phyloP scores from a whole-genome alignment of 495 filamentous ascomycete genomes.

The Penicillium cataractarum region DNA sequence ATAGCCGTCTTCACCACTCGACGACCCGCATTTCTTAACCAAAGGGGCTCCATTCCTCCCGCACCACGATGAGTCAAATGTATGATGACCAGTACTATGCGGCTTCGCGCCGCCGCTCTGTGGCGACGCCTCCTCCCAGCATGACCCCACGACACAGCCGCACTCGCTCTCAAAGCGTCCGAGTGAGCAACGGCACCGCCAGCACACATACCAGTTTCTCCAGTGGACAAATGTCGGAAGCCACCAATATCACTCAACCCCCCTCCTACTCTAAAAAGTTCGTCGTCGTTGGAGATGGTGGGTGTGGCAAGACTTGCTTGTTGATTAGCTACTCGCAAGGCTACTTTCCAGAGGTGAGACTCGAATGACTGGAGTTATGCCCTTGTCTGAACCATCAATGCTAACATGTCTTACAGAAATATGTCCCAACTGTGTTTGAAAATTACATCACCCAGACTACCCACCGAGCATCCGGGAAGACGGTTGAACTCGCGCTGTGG shows the following conservation, averaged over 20 bases:
- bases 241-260: slow-evolving; percentile 83
- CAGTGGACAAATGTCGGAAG: slow-evolving; percentile 68
- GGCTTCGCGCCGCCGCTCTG: slow-evolving; percentile 51
- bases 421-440: slow-evolving; percentile 98
- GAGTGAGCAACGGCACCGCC: slow-evolving; percentile 78
- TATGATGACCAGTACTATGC: slow-evolving; percentile 56
- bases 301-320: slow-evolving; percentile 97
- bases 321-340: slow-evolving; percentile 98
- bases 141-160: slow-evolving; percentile 53
- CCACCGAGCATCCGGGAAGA: slow-evolving; percentile 85
- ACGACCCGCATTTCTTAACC: slow-evolving; percentile 22
- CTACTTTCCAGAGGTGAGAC: slow-evolving; percentile 90
- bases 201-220: slow-evolving; percentile 75
- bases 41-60: slow-evolving; percentile 27
- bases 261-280: slow-evolving; percentile 98
- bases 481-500: slow-evolving; percentile 94
- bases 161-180: slow-evolving; percentile 61
- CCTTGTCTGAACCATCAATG: no score
- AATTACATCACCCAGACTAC: slow-evolving; percentile 98
- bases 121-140: slow-evolving; percentile 51
- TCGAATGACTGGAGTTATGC: not conserved
- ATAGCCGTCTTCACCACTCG: slow-evolving; percentile 15
- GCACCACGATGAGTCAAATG: slow-evolving; percentile 43
- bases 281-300: slow-evolving; percentile 96
- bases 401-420: slow-evolving; percentile 70